These are phyloP conservation scores for Paramecium sonneborni DNA, from an alignment of 73 alveolate species.

Conservation along the genomic window DNA sequence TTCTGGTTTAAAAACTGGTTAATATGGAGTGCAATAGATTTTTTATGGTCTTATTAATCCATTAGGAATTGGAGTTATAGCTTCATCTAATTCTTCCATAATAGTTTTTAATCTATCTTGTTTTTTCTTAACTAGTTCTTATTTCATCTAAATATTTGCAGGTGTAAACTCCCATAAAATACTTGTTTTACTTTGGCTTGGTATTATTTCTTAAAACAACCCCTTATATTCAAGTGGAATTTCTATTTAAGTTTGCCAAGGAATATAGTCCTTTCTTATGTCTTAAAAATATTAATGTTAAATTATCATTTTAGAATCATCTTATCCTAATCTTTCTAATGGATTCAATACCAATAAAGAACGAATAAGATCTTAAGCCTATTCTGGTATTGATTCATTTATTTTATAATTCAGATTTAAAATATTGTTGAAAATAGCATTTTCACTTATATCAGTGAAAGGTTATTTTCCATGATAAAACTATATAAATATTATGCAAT, in stretches of 20 bases:
- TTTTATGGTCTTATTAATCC: not conserved
- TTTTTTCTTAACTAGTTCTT: not conserved
- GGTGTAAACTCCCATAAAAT: not conserved
- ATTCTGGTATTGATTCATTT: not conserved
- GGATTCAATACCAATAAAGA: not conserved
- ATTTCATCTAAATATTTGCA: constrained; percentile 3
- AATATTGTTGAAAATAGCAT: not conserved
- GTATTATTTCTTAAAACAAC: not conserved
- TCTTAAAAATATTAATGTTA: not conserved
- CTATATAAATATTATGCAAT: not conserved
- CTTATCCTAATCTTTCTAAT: not conserved
- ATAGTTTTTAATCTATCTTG: constrained; percentile 12
- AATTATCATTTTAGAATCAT: not conserved
- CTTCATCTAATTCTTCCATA: constrained; percentile 18
- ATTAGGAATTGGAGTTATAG: not conserved
- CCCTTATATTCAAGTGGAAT: not conserved
- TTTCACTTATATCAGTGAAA: constrained; percentile 34
- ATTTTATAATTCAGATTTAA: not conserved
- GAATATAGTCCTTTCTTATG: not conserved
- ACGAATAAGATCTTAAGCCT: not conserved
- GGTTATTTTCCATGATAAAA: constrained; percentile 40
- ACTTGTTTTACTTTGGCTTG: constrained; percentile 22
- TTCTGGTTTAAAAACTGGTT: not conserved
- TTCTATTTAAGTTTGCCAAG: not conserved
- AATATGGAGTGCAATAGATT: not conserved